Conservation (phyloP, 768 basidiomycete genomes). For the Lactifluus echinatus region DNA sequence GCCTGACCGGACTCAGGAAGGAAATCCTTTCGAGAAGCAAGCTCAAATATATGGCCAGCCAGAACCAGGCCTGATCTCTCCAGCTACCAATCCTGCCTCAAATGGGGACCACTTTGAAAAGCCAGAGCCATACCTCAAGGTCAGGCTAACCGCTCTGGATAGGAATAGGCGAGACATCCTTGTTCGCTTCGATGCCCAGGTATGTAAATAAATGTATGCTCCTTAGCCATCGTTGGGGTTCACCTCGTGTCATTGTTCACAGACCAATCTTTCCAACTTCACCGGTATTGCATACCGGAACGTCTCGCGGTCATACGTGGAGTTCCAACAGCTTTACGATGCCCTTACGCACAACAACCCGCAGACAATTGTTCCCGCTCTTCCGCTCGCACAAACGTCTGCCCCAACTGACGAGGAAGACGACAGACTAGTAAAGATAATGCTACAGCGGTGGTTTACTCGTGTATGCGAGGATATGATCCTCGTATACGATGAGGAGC, state of each 20-base stretch:
- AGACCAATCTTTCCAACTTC: constrained; percentile 95
- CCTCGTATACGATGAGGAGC: constrained; percentile 81
- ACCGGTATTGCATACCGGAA: constrained; percentile 84
- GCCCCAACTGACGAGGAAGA: constrained; percentile 98
- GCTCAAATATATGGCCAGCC: constrained; percentile 86
- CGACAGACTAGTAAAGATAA: constrained; percentile 88
- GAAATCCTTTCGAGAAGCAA: constrained; percentile 55
- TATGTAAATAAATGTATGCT: constrained; percentile 32
- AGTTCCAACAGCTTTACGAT: constrained; percentile 92
- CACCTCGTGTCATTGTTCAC: not conserved
- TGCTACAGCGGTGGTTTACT: constrained; percentile 91
- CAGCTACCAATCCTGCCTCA: constrained; percentile 49
- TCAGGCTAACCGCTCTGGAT: constrained; percentile 85
- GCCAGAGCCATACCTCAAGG: constrained; percentile 76
- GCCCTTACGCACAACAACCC: constrained; percentile 84
- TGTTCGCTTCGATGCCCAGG: constrained; percentile 92
- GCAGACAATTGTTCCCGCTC: constrained; percentile 91
- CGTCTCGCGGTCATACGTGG: constrained; percentile 88
- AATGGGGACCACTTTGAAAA: constrained; percentile 71
- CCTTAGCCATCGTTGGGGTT: not conserved
- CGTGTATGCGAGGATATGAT: constrained; percentile 90
- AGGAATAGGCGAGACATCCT: constrained; percentile 92
- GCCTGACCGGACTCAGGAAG: constrained; percentile 44
- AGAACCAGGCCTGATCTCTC: constrained; percentile 75
- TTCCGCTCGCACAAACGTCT: constrained; percentile 93